Base-by-base conservation (phyloP, 2,329 filamentous ascomycete genomes). In the Ceratocystis destructans region DNA sequence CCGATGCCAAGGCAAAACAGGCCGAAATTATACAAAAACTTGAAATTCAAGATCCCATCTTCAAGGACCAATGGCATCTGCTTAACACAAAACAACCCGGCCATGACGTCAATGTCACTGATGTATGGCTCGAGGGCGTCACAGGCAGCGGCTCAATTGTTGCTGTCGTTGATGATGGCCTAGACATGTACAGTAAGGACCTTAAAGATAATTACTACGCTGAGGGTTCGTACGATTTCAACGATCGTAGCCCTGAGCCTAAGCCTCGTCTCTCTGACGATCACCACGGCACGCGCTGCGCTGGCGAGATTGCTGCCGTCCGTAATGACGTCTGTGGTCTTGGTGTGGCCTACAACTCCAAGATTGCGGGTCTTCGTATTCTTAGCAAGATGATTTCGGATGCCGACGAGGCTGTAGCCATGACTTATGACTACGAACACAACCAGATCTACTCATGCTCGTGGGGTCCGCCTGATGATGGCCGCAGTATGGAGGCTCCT, bases 391-490 rank as follows among this genome's bases (percentile, higher is more conserved):
- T 89, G 62, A 96, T 99, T 70, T 88, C 87, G 63, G 94, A 99
- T 74, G 87, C 89, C 33, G 94, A 99, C 72, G 94, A 99, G 76
- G 92, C 94, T 28, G 80, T 87, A 37, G 90, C 94, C 25, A 86
- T 99, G 80, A 96, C 96, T 76, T 97, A 93, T 77, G 88, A 88
- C 69, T 94, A 85, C 72, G 86, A 96, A 72, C 80, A 93, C 69
- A 99, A 96, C 74, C 85, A 96, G 68, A 97, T 99, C 68, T 99
- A 96, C 77, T 99, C 94, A 0, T 99, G 94, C 78, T 99, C 94
- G 0, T 99, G 94, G 94, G 94, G 94, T 0, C 94, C 94, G 7
- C 90, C 91, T 0, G 94, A 99, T 72, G 92, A 97, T 74, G 94
- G 94, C 59, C 81, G 82, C 68, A 91, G 90, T 28, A 99, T 99